Evolutionary conservation across 148 eudicot species (phyloP).

Genomic region (Agrostemma githago): DNA sequence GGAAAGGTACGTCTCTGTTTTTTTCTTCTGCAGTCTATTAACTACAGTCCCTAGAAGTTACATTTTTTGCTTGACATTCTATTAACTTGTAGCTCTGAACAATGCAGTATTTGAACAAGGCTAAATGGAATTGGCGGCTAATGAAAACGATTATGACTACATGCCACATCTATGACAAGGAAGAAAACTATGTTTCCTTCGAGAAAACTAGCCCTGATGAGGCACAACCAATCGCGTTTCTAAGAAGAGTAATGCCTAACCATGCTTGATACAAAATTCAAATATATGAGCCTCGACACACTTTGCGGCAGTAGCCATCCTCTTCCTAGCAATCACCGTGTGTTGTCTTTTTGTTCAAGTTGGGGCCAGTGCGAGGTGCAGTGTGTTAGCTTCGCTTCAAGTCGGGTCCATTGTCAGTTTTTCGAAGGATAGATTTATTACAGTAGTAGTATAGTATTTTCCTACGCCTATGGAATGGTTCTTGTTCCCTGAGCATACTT

Average conservation of each 20-base stretch:
- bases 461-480: too few species aligned
- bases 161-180: conserved; percentile 69
- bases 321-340: neutral
- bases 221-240: conserved; percentile 70
- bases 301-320: neutral
- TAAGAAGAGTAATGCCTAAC: conserved; percentile 76
- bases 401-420: neutral
- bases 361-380: neutral
- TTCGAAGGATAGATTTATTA: neutral
- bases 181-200: conserved; percentile 63
- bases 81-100: neutral
- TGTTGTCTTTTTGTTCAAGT: neutral
- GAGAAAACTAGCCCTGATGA: conserved; percentile 66
- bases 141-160: conserved; percentile 89
- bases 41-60: neutral
- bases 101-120: conserved; percentile 78
- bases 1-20: conserved; percentile 56
- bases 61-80: neutral
- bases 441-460: neutral
- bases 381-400: neutral
- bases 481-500: neutral
- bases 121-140: conserved; percentile 93
- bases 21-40: neutral
- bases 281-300: neutral
- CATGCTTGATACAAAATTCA: conserved; percentile 38